These are phyloP conservation scores for Emmonsiellopsis sp. DNA, from an alignment of 2,329 filamentous ascomycete species.

Conservation along the genomic window DNA sequence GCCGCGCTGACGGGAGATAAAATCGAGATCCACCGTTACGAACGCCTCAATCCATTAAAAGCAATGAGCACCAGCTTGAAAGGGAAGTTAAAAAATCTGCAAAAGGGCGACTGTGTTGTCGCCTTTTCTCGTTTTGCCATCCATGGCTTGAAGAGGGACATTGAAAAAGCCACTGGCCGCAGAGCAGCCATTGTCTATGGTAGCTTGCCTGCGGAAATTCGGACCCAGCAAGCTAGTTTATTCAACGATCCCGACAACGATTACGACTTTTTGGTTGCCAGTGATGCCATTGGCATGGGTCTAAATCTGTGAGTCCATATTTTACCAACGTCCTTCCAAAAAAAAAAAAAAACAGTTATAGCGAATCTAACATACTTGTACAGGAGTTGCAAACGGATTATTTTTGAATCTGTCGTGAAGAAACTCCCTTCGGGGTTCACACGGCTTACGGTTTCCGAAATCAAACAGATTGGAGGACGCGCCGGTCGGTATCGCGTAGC, in stretches of 20 bases:
- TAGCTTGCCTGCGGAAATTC: slow-evolving; percentile 79
- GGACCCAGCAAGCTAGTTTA: slow-evolving; percentile 78
- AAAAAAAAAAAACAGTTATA: neutral
- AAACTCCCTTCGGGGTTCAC: slow-evolving; percentile 52
- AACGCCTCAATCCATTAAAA: slow-evolving; percentile 70
- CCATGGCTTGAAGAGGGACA: slow-evolving; percentile 66
- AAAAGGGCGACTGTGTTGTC: slow-evolving; percentile 87
- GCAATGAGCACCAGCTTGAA: slow-evolving; percentile 55
- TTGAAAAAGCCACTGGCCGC: slow-evolving; percentile 65
- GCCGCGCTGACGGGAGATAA: slow-evolving; percentile 74
- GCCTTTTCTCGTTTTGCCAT: slow-evolving; percentile 75
- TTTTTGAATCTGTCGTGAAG: slow-evolving; percentile 74
- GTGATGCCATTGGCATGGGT: slow-evolving; percentile 95
- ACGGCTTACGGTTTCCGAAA: slow-evolving; percentile 59
- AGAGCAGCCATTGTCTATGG: slow-evolving; percentile 92
- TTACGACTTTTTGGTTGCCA: slow-evolving; percentile 89
- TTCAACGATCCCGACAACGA: slow-evolving; percentile 96
- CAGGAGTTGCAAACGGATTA: slow-evolving; percentile 70
- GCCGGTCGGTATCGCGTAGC: slow-evolving; percentile 79
- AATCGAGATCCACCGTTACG: slow-evolving; percentile 69
- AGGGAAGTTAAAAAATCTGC: slow-evolving; percentile 55
- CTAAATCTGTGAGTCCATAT: slow-evolving; percentile 61
- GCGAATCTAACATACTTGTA: slow-evolving; percentile 1
- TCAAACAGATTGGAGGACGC: slow-evolving; percentile 91
- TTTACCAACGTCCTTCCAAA: neutral